Percentiles rank a stretch among this genome's conserved stretches.
phyloP scores from a whole-genome alignment of 331 rosid species.

The Dryas integrifolia region DNA sequence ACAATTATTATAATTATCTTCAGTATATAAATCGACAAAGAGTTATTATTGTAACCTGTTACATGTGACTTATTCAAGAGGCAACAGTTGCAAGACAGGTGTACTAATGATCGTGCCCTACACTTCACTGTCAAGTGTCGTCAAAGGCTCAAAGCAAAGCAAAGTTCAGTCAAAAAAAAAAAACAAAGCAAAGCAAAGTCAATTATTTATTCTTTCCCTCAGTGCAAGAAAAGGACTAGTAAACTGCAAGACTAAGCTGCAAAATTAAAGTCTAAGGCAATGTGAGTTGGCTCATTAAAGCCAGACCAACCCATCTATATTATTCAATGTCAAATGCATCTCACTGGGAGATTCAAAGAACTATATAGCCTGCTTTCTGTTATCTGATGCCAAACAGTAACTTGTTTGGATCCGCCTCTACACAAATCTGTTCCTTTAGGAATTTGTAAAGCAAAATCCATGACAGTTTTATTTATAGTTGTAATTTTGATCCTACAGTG shows the following conservation, averaged over 20 bases:
- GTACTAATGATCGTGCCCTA: conserved; percentile 4
- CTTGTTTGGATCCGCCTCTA: neutral
- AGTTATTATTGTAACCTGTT: neutral
- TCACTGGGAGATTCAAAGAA: too few species aligned
- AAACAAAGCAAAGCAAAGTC: conserved; percentile 5
- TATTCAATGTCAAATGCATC: conserved; percentile 1
- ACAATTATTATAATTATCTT: too few species aligned
- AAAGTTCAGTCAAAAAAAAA: neutral
- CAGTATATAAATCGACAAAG: too few species aligned
- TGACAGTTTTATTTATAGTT: conserved; percentile 39
- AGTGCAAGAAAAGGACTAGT: neutral
- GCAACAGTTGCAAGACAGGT: neutral
- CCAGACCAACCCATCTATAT: neutral
- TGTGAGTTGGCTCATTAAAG: conserved; percentile 11
- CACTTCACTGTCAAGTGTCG: neutral
- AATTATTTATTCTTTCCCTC: conserved; percentile 6
- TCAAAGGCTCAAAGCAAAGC: conserved; percentile 2
- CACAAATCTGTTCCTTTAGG: neutral
- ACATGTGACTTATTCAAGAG: conserved; percentile 7
- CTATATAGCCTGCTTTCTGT: neutral
- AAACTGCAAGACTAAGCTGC: conserved; percentile 7
- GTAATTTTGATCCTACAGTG: conserved; percentile 34
- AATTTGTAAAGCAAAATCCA: conserved; percentile 22
- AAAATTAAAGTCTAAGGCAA: conserved; percentile 16
- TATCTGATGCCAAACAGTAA: neutral